These are phyloP conservation scores for Trichoderma brevicompactum DNA, from an alignment of 2,329 filamentous ascomycete species.

Conservation along the genomic window DNA sequence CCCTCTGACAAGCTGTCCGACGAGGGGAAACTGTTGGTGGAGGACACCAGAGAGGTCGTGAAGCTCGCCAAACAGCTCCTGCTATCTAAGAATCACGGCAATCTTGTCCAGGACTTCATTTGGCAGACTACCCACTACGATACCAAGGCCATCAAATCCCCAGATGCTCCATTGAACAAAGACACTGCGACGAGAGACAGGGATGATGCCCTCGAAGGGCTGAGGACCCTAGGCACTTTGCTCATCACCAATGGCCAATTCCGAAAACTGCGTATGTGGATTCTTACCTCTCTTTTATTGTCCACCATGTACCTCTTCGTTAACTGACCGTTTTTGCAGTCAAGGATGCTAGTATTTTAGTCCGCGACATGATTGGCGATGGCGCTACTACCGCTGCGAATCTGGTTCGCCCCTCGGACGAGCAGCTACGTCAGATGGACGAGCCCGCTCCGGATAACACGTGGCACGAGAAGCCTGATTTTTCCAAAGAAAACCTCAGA, in stretches of 20 bases:
- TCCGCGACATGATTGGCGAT: constrained; percentile 91
- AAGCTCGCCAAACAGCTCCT: constrained; percentile 82
- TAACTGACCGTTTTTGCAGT: constrained; percentile 49
- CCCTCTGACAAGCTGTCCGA: constrained; percentile 78
- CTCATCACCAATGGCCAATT: constrained; percentile 96
- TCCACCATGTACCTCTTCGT: not conserved
- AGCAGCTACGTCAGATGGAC: constrained; percentile 78
- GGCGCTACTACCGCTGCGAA: constrained; percentile 78
- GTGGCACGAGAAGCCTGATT: constrained; percentile 85
- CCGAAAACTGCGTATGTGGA: constrained; percentile 76
- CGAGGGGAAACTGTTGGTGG: constrained; percentile 79
- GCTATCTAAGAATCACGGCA: constrained; percentile 92
- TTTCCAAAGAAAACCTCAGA: constrained; percentile 72
- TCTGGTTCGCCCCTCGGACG: constrained; percentile 76
- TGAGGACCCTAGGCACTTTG: constrained; percentile 85
- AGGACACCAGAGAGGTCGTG: constrained; percentile 78
- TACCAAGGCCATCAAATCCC: constrained; percentile 62
- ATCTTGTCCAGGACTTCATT: constrained; percentile 94
- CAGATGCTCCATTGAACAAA: constrained; percentile 72
- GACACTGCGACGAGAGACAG: constrained; percentile 80
- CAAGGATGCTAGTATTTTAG: constrained; percentile 76
- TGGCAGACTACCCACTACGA: constrained; percentile 85
- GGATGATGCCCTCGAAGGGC: constrained; percentile 78
- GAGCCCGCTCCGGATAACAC: constrained; percentile 85
- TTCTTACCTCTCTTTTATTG: not conserved